A percentile compares a stretch with the other conserved stretches of the same genome.
Conservation (phyloP, 345 rosid species). For the Noccaea caerulescens region DNA sequence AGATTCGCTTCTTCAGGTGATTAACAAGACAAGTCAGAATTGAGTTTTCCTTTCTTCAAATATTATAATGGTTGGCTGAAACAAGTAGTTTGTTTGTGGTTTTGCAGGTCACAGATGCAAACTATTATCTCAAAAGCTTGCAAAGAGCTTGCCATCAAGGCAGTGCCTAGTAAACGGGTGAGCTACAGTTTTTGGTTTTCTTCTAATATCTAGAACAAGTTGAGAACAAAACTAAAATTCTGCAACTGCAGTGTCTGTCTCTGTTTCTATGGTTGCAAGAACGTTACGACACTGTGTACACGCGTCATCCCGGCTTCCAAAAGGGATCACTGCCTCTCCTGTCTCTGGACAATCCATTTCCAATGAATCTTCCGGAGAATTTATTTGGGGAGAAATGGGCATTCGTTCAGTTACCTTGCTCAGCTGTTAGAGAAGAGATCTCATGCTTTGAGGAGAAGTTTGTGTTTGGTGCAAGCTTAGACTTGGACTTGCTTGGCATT, state of each 20-base stretch:
- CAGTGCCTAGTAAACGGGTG: constrained; percentile 88
- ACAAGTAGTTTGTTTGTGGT: not conserved
- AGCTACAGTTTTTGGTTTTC: constrained; percentile 27
- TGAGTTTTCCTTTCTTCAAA: not conserved
- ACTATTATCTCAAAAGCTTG: constrained; percentile 86
- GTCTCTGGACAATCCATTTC: constrained; percentile 86
- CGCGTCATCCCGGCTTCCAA: constrained; percentile 89
- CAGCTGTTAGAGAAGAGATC: constrained; percentile 83
- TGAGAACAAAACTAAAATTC: not conserved
- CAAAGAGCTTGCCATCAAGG: constrained; percentile 78
- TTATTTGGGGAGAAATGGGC: constrained; percentile 93
- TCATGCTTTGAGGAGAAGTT: constrained; percentile 58
- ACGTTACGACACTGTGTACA: constrained; percentile 82
- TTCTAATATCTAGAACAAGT: constrained; percentile 3
- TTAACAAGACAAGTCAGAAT: not conserved
- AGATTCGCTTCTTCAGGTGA: constrained; percentile 85
- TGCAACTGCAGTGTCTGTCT: constrained; percentile 71
- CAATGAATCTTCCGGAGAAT: constrained; percentile 92
- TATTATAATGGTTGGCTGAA: not conserved
- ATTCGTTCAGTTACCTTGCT: constrained; percentile 86
- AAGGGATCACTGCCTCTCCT: constrained; percentile 85
- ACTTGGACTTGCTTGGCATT: constrained; percentile 92
- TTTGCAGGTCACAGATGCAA: constrained; percentile 91
- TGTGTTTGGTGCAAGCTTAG: constrained; percentile 77
- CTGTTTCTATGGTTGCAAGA: constrained; percentile 89